Conservation (phyloP, 345 rosid genomes). For the Garcia nutans region DNA sequence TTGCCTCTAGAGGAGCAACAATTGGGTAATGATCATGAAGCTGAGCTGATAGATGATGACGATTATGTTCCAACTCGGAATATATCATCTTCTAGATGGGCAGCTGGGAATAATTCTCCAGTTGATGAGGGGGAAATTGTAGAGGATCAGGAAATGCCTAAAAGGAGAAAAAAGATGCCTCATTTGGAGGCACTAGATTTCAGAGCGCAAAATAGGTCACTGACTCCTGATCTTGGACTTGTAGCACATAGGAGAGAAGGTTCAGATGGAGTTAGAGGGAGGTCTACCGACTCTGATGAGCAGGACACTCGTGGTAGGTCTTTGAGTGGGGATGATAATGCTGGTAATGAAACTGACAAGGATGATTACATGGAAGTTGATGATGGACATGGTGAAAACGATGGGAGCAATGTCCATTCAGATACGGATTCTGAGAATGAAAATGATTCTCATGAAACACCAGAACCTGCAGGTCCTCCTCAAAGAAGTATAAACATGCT, state of each 20-base stretch:
- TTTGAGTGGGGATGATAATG: constrained; percentile 51
- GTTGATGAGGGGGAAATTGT: constrained; percentile 83
- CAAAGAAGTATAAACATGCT: constrained; percentile 92
- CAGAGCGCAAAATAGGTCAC: constrained; percentile 41
- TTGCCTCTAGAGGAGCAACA: constrained; percentile 41
- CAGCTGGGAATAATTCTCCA: constrained; percentile 81
- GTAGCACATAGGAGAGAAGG: constrained; percentile 57
- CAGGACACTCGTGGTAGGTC: constrained; percentile 43
- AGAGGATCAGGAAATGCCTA: constrained; percentile 59
- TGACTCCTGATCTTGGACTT: constrained; percentile 58
- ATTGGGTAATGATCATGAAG: constrained; percentile 41
- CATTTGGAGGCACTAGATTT: constrained; percentile 40
- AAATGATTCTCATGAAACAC: constrained; percentile 41
- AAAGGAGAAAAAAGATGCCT: constrained; percentile 59
- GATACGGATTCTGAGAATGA: constrained; percentile 59
- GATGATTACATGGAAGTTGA: constrained; percentile 76
- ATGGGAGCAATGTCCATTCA: constrained; percentile 36
- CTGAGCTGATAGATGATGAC: constrained; percentile 53
- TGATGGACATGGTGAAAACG: constrained; percentile 35
- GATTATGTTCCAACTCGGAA: constrained; percentile 75
- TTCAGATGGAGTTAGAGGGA: constrained; percentile 49
- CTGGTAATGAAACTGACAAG: constrained; percentile 49
- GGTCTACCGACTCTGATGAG: constrained; percentile 70
- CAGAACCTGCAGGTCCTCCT: constrained; percentile 61
- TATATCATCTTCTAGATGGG: constrained; percentile 98